These are phyloP conservation scores for Brettanomyces bruxellensis DNA, from an alignment of 805 yeast genomes.

Conservation along the genomic window DNA sequence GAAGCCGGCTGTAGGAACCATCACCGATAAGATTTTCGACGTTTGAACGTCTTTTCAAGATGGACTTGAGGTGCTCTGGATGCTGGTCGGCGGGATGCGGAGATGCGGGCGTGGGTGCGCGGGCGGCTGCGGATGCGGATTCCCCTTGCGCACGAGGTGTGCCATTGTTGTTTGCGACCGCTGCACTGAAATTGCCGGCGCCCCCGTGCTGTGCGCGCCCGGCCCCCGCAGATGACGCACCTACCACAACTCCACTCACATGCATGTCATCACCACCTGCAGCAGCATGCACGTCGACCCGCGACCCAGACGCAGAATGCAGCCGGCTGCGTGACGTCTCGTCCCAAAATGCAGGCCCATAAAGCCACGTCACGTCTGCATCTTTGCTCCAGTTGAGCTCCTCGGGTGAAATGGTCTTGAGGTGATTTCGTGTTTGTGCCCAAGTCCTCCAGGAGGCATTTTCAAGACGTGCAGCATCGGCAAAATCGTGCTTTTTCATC, in stretches of 20 bases:
- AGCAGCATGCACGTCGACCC: no score
- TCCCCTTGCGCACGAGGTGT: neutral
- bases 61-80: slow-evolving; percentile 56
- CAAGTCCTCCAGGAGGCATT: slow-evolving; percentile 95
- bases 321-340: slow-evolving; percentile 4
- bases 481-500: slow-evolving; percentile 71
- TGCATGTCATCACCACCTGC: no score
- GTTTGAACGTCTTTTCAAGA: slow-evolving; percentile 77
- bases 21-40: slow-evolving; percentile 71
- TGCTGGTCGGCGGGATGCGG: neutral
- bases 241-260: no score
- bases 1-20: slow-evolving; percentile 28
- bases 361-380: slow-evolving; percentile 94
- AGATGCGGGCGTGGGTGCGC: neutral
- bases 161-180: no score
- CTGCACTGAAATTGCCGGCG: neutral
- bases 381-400: slow-evolving; percentile 95
- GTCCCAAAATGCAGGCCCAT: slow-evolving; percentile 60
- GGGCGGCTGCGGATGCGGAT: neutral
- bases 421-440: slow-evolving; percentile 75
- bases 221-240: neutral
- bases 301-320: neutral
- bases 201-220: no score
- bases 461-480: slow-evolving; percentile 68
- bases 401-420: slow-evolving; percentile 81